Evolutionary conservation across 2,329 filamentous ascomycete genomes (phyloP).

Genomic region (Emmonsiellopsis sp.): DNA sequence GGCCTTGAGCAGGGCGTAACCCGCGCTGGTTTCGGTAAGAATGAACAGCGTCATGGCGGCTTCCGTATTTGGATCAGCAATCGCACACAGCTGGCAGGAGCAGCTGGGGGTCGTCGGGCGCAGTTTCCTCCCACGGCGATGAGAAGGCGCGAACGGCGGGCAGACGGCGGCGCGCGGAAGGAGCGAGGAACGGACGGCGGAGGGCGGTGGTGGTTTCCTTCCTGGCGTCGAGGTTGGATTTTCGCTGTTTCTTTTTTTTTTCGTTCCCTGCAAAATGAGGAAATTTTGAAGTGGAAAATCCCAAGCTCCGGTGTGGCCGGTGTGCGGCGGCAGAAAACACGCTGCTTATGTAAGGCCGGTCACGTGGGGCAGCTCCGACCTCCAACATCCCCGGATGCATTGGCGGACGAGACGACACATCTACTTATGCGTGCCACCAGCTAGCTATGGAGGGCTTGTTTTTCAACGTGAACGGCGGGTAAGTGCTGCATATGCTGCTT

Average conservation of each 20-base stretch:
- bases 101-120: slow-evolving; percentile 3
- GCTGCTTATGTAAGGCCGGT: neutral
- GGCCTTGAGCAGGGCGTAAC: slow-evolving; percentile 96
- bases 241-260: slow-evolving; percentile 16
- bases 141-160: neutral
- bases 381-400: too few species aligned
- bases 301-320: slow-evolving; percentile 21
- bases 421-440: neutral
- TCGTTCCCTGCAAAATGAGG: slow-evolving; percentile 7
- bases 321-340: slow-evolving; percentile 3
- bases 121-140: neutral
- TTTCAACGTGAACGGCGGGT: slow-evolving; percentile 93
- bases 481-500: slow-evolving; percentile 23
- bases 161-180: neutral
- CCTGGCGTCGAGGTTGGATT: slow-evolving; percentile 10
- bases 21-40: slow-evolving; percentile 87
- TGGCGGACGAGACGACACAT: neutral
- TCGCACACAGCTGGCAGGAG: neutral
- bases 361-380: neutral
- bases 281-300: slow-evolving; percentile 29
- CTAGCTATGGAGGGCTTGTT: slow-evolving; percentile 74
- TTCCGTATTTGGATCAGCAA: slow-evolving; percentile 6
- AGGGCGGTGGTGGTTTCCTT: neutral
- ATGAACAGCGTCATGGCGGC: slow-evolving; percentile 77
- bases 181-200: neutral